Base-by-base conservation (phyloP, 208 protist genomes). In the Entamoeba moshkovskii region DNA sequence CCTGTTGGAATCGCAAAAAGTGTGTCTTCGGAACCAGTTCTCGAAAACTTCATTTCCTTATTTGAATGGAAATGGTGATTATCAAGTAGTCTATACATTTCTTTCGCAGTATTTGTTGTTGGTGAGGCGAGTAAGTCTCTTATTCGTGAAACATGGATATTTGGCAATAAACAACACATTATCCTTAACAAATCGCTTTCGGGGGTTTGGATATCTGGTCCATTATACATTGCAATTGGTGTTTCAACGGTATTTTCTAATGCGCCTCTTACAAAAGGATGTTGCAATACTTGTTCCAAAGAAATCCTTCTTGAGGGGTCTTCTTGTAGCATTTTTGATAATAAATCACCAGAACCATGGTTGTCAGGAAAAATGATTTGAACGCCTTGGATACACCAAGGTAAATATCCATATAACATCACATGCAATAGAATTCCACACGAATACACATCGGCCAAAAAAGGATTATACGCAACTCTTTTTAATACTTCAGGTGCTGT, bases 341-440 rank as follows among this genome's bases (percentile, higher is more conserved):
- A 38, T 4, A 94, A 33, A 49, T 92, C 52, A 15, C 45, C 25
- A 49, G n/a, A 42, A 44, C 91, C 46, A 44, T 42, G 18, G 2
- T 52, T 52, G 45, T 44, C 38, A 49, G 46, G 47, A 42, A 6
- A 92, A 1, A 8, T 46, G 25, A 8, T 16, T 93, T 47, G 0
- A 45, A 38, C 33, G 15, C 3, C 45, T 25, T 42, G 44, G 2
- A 0, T 73, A 47, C 66, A 94, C 66, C 16, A 49, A 49, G 49
- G 93, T 8, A 73, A 49, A 49, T 48, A 38, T 8, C 93, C 93
- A 93, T 33, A 48, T 45, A 47, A 48, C 47, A 94, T 91, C 3
- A 91, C 93, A 52, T 52, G 49, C 22, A 94, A 45, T 22, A 94
- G 6, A 22, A 92, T 29, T 48, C 93, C 93, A 49, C 66, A 91